phyloP scores from a whole-genome alignment of 1,139 yeast species.

The Protomyces inundatus region DNA sequence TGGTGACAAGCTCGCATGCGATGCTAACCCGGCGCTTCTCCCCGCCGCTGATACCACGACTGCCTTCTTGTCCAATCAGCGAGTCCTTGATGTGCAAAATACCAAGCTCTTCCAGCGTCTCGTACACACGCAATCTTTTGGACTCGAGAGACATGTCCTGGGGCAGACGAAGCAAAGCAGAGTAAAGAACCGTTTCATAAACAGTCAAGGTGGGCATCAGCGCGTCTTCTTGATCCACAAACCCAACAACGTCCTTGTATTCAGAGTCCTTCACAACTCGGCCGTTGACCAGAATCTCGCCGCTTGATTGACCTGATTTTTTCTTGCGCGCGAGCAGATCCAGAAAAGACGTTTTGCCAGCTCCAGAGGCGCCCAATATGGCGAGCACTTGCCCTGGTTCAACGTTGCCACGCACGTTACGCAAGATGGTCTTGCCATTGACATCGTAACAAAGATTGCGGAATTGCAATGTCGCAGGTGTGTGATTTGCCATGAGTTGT shows the following conservation, averaged over 20 bases:
- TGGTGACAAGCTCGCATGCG: conserved; percentile 83
- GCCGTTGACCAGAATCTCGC: conserved; percentile 73
- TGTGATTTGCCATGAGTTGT: conserved; percentile 47
- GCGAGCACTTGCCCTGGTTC: conserved; percentile 87
- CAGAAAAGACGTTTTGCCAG: conserved; percentile 88
- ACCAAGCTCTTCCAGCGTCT: conserved; percentile 78
- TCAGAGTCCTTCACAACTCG: conserved; percentile 39
- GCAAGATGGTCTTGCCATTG: conserved; percentile 52
- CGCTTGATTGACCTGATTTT: conserved; percentile 65
- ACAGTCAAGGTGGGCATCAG: conserved; percentile 89
- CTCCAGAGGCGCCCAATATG: conserved; percentile 98
- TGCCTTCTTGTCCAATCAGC: conserved; percentile 80
- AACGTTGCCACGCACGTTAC: conserved; percentile 64
- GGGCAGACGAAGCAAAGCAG: conserved; percentile 85
- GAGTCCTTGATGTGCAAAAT: conserved; percentile 77
- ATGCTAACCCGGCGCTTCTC: conserved; percentile 84
- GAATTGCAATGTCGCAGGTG: conserved; percentile 75
- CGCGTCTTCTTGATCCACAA: conserved; percentile 96
- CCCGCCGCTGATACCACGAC: conserved; percentile 93
- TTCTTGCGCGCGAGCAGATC: conserved; percentile 86
- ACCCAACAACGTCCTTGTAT: conserved; percentile 71
- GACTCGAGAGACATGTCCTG: conserved; percentile 64
- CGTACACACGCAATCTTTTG: conserved; percentile 73
- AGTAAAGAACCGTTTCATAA: conserved; percentile 86
- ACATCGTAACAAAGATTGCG: conserved; percentile 63